Conservation (phyloP, 352 stramenopile genomes). For the Phytophthora brassicae region DNA sequence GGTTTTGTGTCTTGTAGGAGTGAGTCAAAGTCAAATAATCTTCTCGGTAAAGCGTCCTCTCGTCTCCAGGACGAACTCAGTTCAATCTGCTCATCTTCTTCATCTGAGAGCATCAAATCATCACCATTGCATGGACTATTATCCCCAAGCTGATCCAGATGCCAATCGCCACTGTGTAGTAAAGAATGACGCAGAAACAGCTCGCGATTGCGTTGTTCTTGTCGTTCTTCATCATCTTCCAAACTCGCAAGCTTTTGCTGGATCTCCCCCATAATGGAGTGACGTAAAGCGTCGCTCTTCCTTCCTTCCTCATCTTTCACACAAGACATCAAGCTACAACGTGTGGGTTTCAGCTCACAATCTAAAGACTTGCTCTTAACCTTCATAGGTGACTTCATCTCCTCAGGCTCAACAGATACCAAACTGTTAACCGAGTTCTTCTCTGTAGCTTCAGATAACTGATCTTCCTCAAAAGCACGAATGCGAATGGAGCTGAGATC, state of each 20-base stretch:
- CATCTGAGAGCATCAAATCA: slow-evolving; percentile 13
- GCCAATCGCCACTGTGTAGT: slow-evolving; percentile 35
- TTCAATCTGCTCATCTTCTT: slow-evolving; percentile 12
- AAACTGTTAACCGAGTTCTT: not conserved
- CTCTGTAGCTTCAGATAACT: not conserved
- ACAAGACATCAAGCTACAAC: not conserved
- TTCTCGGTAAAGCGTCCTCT: slow-evolving; percentile 17
- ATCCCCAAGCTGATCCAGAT: slow-evolving; percentile 23
- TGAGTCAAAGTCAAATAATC: slow-evolving; percentile 64
- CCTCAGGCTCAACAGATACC: slow-evolving; percentile 4
- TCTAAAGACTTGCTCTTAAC: not conserved
- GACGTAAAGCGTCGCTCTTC: slow-evolving; percentile 19
- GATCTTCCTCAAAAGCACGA: too few species aligned
- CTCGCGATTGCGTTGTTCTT: slow-evolving; percentile 33
- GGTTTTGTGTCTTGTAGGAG: slow-evolving; percentile 32
- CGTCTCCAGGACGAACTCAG: slow-evolving; percentile 31
- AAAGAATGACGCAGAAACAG: slow-evolving; percentile 50
- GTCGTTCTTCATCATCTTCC: slow-evolving; percentile 38
- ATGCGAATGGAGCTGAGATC: too few species aligned
- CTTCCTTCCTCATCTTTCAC: not conserved
- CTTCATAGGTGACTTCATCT: not conserved
- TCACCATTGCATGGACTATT: slow-evolving; percentile 9
- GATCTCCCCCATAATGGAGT: slow-evolving; percentile 50
- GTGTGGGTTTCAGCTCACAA: not conserved
- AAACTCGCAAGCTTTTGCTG: slow-evolving; percentile 49